Evolutionary conservation across 1,284 basidiomycete genomes (phyloP), one percentile per base, ranked within the genome.

Genomic region (Malassezia dermatis): DNA sequence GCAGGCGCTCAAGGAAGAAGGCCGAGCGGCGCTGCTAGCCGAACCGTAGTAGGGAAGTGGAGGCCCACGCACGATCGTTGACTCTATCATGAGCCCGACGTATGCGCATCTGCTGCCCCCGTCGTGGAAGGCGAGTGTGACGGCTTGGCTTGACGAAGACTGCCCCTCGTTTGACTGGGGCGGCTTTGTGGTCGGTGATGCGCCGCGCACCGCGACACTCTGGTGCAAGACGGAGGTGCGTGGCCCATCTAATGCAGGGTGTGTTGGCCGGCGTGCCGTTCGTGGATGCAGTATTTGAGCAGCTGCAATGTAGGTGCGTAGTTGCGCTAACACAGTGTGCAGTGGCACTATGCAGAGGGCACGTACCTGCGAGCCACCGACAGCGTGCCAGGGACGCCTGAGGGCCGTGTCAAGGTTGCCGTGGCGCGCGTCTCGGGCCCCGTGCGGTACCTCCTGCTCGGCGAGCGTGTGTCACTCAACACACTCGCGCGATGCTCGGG

Each of bases 141-240:
- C 81, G 2, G 78, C 76, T 15, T 98, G 93, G 94, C 82, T 94
- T 17, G 82, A 83, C 13, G 93, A 98, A 76, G 93, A 98, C 75
- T 88, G 86, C 0, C 94, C 93, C 1, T 90, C 88, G 1, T 95
- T 96, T 68, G 93, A 99, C 77, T 96, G 89, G 73, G 93, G 87
- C 32, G 94, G 94, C 2, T 96, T 87, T 72, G 90, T 98, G 31
- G 94, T 98, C 12, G 94, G 94, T 17, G 91, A 96, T 67, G 84
- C 81, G 7, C 78, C 81, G 44, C 84, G 89, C 51, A 84, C 87
- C 72, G 94, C 94, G 3, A 86, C 85, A 69, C 81, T 98, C 27
- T 82, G 89, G 67, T 90, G 90, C 54, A 98, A 94, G 77, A 85
- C 61, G 52, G 64, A 72, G 51, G 73, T 73, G 27, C 39, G 56